Conservation (phyloP, 495 filamentous ascomycete species). For the Beverwykella pulmonaria region DNA sequence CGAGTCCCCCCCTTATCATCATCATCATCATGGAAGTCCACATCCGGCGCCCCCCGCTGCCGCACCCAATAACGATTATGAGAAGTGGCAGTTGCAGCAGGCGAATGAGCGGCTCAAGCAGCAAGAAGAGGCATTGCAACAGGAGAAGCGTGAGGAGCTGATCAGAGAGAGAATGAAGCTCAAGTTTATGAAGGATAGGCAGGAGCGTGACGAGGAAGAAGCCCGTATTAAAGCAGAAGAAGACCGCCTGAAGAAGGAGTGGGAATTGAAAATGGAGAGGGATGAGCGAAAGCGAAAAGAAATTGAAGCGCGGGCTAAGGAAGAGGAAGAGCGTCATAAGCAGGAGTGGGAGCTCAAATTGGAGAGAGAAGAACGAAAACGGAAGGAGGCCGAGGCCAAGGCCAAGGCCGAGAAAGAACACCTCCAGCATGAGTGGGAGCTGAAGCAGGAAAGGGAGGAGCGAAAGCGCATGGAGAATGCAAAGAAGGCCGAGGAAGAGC, state of each 20-base stretch:
- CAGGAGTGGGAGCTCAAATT: conserved; percentile 31
- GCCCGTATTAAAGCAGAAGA: conserved; percentile 32
- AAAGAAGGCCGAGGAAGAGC: conserved; percentile 31
- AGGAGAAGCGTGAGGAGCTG: conserved; percentile 36
- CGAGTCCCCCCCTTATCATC: conserved; percentile 15
- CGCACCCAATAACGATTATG: conserved; percentile 13
- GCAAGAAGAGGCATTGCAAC: conserved; percentile 32
- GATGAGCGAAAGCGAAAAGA: conserved; percentile 25
- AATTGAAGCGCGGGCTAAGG: conserved; percentile 14
- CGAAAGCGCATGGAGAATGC: conserved; percentile 6
- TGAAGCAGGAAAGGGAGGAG: conserved; percentile 18
- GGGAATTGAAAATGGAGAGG: conserved; percentile 30
- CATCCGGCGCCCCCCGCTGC: not conserved
- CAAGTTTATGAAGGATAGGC: conserved; percentile 27
- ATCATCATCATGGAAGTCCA: not conserved
- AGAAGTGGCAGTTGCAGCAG: conserved; percentile 25
- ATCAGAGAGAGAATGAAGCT: conserved; percentile 33
- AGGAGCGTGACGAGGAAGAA: conserved; percentile 28
- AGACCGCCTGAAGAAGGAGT: conserved; percentile 29
- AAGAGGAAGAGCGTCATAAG: conserved; percentile 29
- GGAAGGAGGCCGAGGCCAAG: conserved; percentile 8
- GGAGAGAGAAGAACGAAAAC: conserved; percentile 33
- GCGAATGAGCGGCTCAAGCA: conserved; percentile 29
- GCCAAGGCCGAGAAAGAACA: conserved; percentile 12
- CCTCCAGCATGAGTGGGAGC: not conserved